phyloP scores from a whole-genome alignment of 2,329 filamentous ascomycete genomes.

The Albophoma yamanashiensis region DNA sequence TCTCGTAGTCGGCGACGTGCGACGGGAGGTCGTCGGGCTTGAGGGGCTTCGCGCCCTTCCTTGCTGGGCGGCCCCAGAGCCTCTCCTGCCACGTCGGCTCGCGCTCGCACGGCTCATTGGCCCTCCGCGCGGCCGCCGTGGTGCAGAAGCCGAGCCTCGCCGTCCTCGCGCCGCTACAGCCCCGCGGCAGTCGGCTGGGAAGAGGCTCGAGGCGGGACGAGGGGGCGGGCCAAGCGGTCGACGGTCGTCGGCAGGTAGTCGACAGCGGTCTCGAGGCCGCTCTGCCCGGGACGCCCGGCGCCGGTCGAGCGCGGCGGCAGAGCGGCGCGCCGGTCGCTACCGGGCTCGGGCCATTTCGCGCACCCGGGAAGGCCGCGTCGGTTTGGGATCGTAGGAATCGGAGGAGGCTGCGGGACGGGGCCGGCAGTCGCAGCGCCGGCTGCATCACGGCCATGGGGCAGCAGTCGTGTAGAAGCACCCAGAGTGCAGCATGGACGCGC shows the following conservation, averaged over 20 bases:
- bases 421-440: slow-evolving; percentile 29
- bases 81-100: slow-evolving; percentile 35
- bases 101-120: slow-evolving; percentile 10
- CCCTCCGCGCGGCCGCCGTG: slow-evolving; percentile 10
- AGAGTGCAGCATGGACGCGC: slow-evolving; percentile 5
- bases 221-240: neutral
- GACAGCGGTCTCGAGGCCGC: neutral
- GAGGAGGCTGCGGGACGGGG: slow-evolving; percentile 49
- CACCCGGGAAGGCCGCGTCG: slow-evolving; percentile 41
- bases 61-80: slow-evolving; percentile 31
- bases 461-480: slow-evolving; percentile 1
- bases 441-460: slow-evolving; percentile 27
- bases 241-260: neutral
- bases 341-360: slow-evolving; percentile 14
- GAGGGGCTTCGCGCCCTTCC: slow-evolving; percentile 28
- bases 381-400: slow-evolving; percentile 65
- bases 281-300: neutral
- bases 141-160: slow-evolving; percentile 15
- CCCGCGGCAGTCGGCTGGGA: neutral
- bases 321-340: slow-evolving; percentile 5
- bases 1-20: slow-evolving; percentile 45
- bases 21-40: slow-evolving; percentile 49
- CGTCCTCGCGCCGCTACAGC: neutral
- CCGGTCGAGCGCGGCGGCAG: slow-evolving; percentile 11
- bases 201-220: neutral